These are phyloP conservation scores for Pterocarpus macrocarpus DNA, from an alignment of 306 rosid species.

Conservation along the genomic window DNA sequence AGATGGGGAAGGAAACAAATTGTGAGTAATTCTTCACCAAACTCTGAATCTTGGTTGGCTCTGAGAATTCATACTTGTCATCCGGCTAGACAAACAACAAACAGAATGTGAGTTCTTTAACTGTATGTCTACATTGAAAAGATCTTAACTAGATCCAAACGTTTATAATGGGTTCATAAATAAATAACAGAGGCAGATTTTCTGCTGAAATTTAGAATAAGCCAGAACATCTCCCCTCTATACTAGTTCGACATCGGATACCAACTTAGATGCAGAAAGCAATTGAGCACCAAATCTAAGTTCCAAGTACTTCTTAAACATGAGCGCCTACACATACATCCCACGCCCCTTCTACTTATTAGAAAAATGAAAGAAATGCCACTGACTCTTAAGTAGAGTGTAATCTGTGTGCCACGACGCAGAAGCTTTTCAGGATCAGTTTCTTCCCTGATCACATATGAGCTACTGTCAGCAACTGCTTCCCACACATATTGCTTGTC, in stretches of 20 bases:
- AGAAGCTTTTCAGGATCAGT: conserved; percentile 83
- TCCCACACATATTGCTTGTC: conserved; percentile 95
- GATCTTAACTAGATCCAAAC: not conserved
- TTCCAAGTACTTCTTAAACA: not conserved
- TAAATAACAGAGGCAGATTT: not conserved
- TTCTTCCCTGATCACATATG: conserved; percentile 90
- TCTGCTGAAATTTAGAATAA: not conserved
- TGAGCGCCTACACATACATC: not conserved
- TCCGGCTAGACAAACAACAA: conserved; percentile 63
- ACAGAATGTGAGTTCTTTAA: not conserved
- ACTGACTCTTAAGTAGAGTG: conserved; percentile 81
- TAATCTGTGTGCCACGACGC: conserved; percentile 91
- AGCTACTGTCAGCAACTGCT: conserved; percentile 88
- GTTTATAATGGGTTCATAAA: not conserved
- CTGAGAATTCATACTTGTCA: conserved; percentile 96
- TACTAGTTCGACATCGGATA: not conserved
- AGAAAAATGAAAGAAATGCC: conserved; percentile 34
- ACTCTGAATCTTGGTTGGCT: conserved; percentile 82
- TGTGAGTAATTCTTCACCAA: conserved; percentile 98
- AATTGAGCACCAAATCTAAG: not conserved
- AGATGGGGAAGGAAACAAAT: conserved; percentile 97
- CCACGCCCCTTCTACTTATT: not conserved
- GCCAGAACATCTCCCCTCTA: not conserved
- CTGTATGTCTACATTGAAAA: not conserved
- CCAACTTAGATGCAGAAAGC: not conserved